Evolutionary conservation across 1,284 basidiomycete species (phyloP).

Genomic region (Golubevia pallescens): DNA sequence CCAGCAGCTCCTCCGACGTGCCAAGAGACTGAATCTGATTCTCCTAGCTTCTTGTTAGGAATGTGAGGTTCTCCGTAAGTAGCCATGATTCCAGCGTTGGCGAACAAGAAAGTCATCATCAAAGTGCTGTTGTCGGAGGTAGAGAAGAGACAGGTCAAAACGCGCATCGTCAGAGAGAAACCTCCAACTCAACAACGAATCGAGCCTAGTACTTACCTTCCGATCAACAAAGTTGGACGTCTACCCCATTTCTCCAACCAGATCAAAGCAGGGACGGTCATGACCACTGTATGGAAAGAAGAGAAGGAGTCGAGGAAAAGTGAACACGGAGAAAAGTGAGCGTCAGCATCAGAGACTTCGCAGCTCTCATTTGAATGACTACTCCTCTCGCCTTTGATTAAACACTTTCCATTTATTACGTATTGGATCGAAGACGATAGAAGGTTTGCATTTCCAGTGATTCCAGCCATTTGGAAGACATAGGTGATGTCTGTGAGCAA

Average conservation of each 20-base stretch:
- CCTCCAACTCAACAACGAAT: too few relatives aligned
- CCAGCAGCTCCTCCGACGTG: conserved; percentile 16
- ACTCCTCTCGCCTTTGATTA: too few relatives aligned
- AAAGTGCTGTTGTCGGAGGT: conserved; percentile 6
- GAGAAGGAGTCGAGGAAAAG: too few relatives aligned
- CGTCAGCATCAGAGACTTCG: too few relatives aligned
- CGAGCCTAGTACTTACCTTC: too few relatives aligned
- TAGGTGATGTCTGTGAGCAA: conserved; percentile 10
- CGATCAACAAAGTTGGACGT: conserved; percentile 28
- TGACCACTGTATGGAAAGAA: too few relatives aligned
- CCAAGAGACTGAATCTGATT: conserved; percentile 17
- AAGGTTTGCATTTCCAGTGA: conserved; percentile 15
- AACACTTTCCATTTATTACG: too few relatives aligned
- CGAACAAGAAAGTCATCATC: conserved; percentile 28
- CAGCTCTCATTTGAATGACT: too few relatives aligned
- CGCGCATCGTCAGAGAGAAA: too few relatives aligned
- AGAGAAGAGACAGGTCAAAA: too few relatives aligned
- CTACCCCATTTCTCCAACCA: conserved; percentile 33
- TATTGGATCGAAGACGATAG: conserved; percentile 23
- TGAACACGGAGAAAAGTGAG: too few relatives aligned
- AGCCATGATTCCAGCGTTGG: conserved; percentile 21
- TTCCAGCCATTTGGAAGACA: conserved; percentile 23
- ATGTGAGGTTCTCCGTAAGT: conserved; percentile 13
- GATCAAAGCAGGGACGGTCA: conserved; percentile 32
- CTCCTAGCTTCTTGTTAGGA: conserved; percentile 4